Evolutionary conservation across 2,329 filamentous ascomycete species (phyloP).

Genomic region (Penicillium sp.): DNA sequence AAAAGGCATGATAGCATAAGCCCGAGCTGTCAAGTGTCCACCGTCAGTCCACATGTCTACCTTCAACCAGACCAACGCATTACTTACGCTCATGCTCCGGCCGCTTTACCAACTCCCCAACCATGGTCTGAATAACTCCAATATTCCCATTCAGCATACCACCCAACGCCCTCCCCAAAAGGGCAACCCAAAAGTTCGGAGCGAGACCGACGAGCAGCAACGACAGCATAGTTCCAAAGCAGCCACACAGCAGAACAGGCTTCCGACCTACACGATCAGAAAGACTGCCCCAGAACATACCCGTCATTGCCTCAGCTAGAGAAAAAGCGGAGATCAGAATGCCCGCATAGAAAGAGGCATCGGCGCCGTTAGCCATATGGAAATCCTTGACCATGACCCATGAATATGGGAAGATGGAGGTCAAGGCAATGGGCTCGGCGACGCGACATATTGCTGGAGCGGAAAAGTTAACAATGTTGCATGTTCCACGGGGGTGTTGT

Average conservation of each 20-base stretch:
- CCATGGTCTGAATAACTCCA: slow-evolving; percentile 89
- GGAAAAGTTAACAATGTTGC: slow-evolving; percentile 5
- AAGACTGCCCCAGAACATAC: slow-evolving; percentile 84
- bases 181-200: slow-evolving; percentile 79
- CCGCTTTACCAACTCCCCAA: slow-evolving; percentile 80
- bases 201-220: slow-evolving; percentile 83
- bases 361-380: slow-evolving; percentile 68
- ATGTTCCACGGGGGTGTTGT: not conserved
- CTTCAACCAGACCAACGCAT: not conserved
- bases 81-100: slow-evolving; percentile 82
- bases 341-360: slow-evolving; percentile 87
- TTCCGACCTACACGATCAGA: slow-evolving; percentile 84
- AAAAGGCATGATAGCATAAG: slow-evolving; percentile 91
- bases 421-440: slow-evolving; percentile 89
- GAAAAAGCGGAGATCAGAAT: slow-evolving; percentile 85
- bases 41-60: slow-evolving; percentile 4
- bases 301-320: slow-evolving; percentile 78
- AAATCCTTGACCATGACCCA: slow-evolving; percentile 81
- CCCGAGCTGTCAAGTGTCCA: slow-evolving; percentile 61
- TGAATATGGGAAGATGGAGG: slow-evolving; percentile 90
- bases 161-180: slow-evolving; percentile 74
- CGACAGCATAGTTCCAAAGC: slow-evolving; percentile 78
- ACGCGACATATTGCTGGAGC: slow-evolving; percentile 83
- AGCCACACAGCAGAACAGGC: slow-evolving; percentile 80
- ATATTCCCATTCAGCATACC: slow-evolving; percentile 90